Base-by-base conservation (phyloP, 768 basidiomycete genomes). In the Lactarius sanguifluus region DNA sequence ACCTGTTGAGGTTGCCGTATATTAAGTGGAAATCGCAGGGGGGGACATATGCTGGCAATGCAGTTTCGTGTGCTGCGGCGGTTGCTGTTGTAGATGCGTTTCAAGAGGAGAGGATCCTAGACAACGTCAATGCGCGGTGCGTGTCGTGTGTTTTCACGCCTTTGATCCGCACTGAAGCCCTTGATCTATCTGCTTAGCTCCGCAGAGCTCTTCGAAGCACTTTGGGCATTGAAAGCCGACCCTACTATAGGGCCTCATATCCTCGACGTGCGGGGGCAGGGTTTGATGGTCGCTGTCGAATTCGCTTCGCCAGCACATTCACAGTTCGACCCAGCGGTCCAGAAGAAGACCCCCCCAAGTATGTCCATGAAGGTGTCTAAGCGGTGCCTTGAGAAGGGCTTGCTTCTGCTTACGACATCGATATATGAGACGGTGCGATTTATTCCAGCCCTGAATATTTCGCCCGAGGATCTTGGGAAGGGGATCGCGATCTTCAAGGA, bases 1-100 rank as follows among this genome's bases (percentile, higher is more conserved):
- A 15, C 25, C 50, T 16, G n/a, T 32, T 28, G 32, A n/a, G n/a
- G n/a, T 52, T 23, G 47, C 30, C 7, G 25, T 9, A 3, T 20
- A n/a, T 28, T 50, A 6, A 66, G 7, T 1, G 36, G 20, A 3
- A 32, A 62, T 32, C 18, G 56, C 67, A 89, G 88, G 92, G 91
- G 32, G 92, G 94, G 28, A 95, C 94, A 5, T 96, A 95, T 69
- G 92, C 92, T 1, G 96, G 96, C 32, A 98, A 96, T 72, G 88
- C 92, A 0, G 92, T 98, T 0, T 82, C 91, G 0, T 98, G 96
- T 73, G 96, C 96, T 0, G 96, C 96, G 5, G 96, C 88, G 4
- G 81, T 89, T 25, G 94, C 95, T 0, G 90, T 92, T 23, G 83
- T 82, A 25, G 89, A 94, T 62, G 89, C 81, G 1, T 87, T 97